Conservation (phyloP, 345 rosid species). For the Laguncularia racemosa region DNA sequence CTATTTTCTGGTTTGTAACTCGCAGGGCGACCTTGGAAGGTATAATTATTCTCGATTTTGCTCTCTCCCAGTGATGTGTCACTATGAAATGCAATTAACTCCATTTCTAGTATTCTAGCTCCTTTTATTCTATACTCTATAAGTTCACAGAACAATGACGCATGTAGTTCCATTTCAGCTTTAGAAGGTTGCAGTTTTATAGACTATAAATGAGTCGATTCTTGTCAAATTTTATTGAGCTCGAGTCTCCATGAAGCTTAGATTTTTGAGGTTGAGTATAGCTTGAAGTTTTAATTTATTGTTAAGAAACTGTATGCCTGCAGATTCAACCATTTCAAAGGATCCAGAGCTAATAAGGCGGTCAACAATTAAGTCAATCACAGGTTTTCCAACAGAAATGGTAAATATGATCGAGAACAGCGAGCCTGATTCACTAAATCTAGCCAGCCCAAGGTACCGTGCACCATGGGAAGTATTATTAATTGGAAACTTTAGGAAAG, state of each 20-base stretch:
- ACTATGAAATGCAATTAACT: no score
- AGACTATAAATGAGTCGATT: no score
- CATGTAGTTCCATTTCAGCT: no score
- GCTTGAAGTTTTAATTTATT: background rate
- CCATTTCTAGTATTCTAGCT: no score
- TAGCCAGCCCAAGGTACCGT: slow-evolving; percentile 33
- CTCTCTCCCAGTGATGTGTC: no score
- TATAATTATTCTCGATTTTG: background rate
- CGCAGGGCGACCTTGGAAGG: slow-evolving; percentile 12
- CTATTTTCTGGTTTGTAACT: slow-evolving; percentile 32
- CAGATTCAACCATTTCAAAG: slow-evolving; percentile 13
- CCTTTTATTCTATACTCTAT: no score
- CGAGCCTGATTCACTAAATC: slow-evolving; percentile 23
- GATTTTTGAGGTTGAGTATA: no score
- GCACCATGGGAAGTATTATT: slow-evolving; percentile 31
- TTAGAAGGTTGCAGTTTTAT: no score
- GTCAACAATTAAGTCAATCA: slow-evolving; percentile 17
- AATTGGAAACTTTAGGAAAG: slow-evolving; percentile 26
- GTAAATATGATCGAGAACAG: slow-evolving; percentile 28
- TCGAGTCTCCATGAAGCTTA: no score
- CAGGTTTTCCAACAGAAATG: slow-evolving; percentile 29
- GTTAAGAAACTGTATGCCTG: background rate
- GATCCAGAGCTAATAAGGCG: slow-evolving; percentile 26
- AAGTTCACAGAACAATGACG: no score
- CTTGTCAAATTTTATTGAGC: no score